Evolutionary conservation across 179 eudicot genomes (phyloP).

Genomic region (Beta corolliflora): DNA sequence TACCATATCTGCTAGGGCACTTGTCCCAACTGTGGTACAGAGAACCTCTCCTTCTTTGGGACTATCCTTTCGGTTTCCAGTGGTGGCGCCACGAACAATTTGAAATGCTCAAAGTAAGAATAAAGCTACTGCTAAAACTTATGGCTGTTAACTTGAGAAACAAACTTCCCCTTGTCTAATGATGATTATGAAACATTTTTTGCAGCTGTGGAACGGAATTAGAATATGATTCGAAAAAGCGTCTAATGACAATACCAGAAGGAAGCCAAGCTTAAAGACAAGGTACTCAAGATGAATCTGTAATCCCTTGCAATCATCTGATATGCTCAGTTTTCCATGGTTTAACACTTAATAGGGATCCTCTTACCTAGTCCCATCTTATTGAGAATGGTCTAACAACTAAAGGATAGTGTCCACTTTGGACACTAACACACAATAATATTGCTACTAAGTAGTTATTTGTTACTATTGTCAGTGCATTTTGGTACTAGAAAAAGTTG

Average conservation of each 20-base stretch:
- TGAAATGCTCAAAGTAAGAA: slow-evolving; percentile 82
- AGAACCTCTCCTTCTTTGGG: slow-evolving; percentile 90
- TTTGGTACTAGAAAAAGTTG: too few relatives aligned
- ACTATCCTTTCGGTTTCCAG: slow-evolving; percentile 79
- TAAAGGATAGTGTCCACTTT: too few relatives aligned
- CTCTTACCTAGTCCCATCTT: too few relatives aligned
- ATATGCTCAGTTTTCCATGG: too few relatives aligned
- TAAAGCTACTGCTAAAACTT: background rate
- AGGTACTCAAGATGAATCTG: slow-evolving; percentile 34
- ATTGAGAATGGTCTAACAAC: too few relatives aligned
- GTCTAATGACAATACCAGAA: slow-evolving; percentile 86
- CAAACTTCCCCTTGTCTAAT: background rate
- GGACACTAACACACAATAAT: too few relatives aligned
- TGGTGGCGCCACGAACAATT: slow-evolving; percentile 74
- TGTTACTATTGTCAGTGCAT: too few relatives aligned
- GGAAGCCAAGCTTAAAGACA: slow-evolving; percentile 60
- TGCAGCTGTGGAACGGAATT: slow-evolving; percentile 69
- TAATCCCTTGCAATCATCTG: background rate
- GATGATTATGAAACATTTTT: slow-evolving; percentile 13
- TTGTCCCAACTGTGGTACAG: slow-evolving; percentile 95
- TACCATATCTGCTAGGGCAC: slow-evolving; percentile 67
- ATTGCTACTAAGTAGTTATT: too few relatives aligned
- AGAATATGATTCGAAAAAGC: slow-evolving; percentile 63
- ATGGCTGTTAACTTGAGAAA: background rate
- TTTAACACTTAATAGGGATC: too few relatives aligned